Evolutionary conservation across 768 basidiomycete species (phyloP).

Genomic region (Hygrocybe punicea): DNA sequence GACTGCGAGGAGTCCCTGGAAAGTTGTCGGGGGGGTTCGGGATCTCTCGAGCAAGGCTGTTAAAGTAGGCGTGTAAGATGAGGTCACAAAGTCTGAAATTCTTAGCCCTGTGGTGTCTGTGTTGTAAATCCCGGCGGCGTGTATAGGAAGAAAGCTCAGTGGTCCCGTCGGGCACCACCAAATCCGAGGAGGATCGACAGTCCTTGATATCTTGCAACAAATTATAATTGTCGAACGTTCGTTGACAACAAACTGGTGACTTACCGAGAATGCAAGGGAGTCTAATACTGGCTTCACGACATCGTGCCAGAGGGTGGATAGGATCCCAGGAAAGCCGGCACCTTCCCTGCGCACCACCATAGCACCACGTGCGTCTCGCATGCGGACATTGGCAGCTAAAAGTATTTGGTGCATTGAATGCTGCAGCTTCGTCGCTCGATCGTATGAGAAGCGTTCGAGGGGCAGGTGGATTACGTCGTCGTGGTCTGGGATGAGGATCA

Average conservation of each 20-base stretch:
- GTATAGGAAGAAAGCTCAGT: constrained; percentile 18
- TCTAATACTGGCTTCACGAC: constrained; percentile 8
- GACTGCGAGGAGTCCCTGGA: constrained; percentile 9
- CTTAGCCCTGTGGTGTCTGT: not conserved
- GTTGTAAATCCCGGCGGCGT: constrained; percentile 16
- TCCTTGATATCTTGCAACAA: not conserved
- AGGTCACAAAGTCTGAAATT: constrained; percentile 13
- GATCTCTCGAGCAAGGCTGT: constrained; percentile 2
- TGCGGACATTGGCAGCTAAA: constrained; percentile 1
- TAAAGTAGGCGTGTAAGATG: constrained; percentile 17
- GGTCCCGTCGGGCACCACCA: constrained; percentile 18
- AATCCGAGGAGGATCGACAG: constrained; percentile 8
- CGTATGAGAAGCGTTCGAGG: constrained; percentile 13
- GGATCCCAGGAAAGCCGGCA: not conserved
- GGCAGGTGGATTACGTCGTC: constrained; percentile 9
- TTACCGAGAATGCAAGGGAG: constrained; percentile 4
- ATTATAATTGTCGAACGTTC: not conserved
- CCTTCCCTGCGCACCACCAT: not conserved
- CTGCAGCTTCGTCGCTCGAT: constrained; percentile 6
- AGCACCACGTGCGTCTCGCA: not conserved
- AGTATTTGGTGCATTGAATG: not conserved
- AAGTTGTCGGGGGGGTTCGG: not conserved
- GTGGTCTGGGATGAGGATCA: constrained; percentile 9
- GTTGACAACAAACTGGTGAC: not conserved
- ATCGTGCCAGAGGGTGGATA: constrained; percentile 1